Evolutionary conservation across 2,329 filamentous ascomycete species (phyloP).

Genomic region (Xylaria arbuscula): DNA sequence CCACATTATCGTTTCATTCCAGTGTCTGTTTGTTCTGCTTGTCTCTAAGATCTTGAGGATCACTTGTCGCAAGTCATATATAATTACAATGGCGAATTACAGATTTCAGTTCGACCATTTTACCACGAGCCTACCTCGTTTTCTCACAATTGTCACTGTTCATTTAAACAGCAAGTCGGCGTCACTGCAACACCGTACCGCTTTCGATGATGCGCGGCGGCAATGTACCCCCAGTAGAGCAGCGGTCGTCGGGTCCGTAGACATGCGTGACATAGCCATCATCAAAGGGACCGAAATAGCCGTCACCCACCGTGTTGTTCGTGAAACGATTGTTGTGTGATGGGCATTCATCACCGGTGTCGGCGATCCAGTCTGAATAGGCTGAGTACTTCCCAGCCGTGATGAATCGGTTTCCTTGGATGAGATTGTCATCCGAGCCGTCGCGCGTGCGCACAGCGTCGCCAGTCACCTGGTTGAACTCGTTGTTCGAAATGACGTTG

Average conservation of each 20-base stretch:
- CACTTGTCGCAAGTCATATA: not conserved
- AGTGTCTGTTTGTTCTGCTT: too few species aligned
- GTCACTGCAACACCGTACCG: constrained; percentile 28
- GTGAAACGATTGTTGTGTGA: constrained; percentile 31
- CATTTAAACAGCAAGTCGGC: not conserved
- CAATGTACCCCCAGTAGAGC: constrained; percentile 18
- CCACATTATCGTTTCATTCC: too few species aligned
- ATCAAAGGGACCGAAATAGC: constrained; percentile 35
- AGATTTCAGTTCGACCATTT: not conserved
- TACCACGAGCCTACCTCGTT: not conserved
- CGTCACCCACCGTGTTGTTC: constrained; percentile 33
- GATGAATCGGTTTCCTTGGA: constrained; percentile 32
- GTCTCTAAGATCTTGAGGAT: too few species aligned
- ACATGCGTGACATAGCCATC: constrained; percentile 33
- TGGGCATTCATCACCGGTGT: constrained; percentile 31
- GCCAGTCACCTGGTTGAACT: constrained; percentile 37
- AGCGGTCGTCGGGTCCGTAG: constrained; percentile 35
- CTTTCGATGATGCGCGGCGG: constrained; percentile 33
- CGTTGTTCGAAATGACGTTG: constrained; percentile 32
- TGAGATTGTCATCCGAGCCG: constrained; percentile 33
- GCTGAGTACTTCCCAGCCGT: constrained; percentile 37
- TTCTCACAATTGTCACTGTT: not conserved
- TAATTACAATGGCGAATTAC: not conserved
- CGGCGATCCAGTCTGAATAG: constrained; percentile 38
- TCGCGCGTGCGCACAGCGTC: constrained; percentile 38